Base-by-base conservation (phyloP, 306 rosid species). In the Cicer bijugum region DNA sequence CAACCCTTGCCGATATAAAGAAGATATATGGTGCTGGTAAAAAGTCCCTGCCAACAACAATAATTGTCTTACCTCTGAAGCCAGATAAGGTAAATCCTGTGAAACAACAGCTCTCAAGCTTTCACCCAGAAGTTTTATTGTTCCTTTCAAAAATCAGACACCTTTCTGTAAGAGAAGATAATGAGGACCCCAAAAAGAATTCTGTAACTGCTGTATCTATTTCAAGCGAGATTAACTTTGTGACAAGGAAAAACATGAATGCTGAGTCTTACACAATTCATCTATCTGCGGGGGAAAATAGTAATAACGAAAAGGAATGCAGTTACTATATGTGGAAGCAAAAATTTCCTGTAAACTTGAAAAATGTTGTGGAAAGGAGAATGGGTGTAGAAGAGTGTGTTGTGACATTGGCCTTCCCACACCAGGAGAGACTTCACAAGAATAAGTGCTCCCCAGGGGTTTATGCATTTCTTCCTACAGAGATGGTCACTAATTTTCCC, bases 381-480 rank as follows among this genome's bases (percentile, higher is more conserved):
- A 65, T 9, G 1, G 71, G 19, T 19, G 71, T 65, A 9, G 71
- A 65, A 65, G 71, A 65, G 15, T 43, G 52, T 9, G 71, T 43
- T 19, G 53, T 65, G 16, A 65, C 71, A 17, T 4, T 65, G 17
- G 71, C 71, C 10, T 67, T 67, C 42, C 93, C 93, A 17, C 12
- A 52, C 35, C 87, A 84, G 11, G 84, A 86, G 72, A 86, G 87
- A 53, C 88, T 86, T 63, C 16, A 48, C 3, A 69, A 83, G 52
- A 91, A 87, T 40, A 58, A 1, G 19, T 80, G 28, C 70, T 87
- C 82, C 5, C 85, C 89, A 8, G 96, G 97, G 45, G 65, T 91
- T 28, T 91, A 86, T 42, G 88, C 90, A 1, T 91, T 87, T 76
- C 92, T 91, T 64, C 97, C 97, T 5, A 89, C 97, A 6, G 89